phyloP scores from a whole-genome alignment of 345 rosid genomes.

The Excoecaria cochinchinensis region DNA sequence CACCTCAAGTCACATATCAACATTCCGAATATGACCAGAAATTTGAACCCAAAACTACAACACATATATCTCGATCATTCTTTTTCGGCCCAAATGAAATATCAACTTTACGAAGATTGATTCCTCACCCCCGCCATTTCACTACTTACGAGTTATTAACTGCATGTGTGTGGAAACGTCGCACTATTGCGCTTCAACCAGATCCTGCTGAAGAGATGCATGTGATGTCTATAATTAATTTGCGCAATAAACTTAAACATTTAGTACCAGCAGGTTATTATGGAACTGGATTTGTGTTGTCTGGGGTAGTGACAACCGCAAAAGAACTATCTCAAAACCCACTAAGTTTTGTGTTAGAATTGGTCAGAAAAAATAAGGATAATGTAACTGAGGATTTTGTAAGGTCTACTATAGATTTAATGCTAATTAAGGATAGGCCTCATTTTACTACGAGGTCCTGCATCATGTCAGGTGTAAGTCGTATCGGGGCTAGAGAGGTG shows the following conservation, averaged over 20 bases:
- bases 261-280: conserved; percentile 31
- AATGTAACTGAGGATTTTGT: no score
- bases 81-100: conserved; percentile 17
- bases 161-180: conserved; percentile 34
- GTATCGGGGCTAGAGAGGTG: no score
- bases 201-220: conserved; percentile 16
- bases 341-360: conserved; percentile 34
- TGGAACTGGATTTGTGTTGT: conserved; percentile 36
- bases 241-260: neutral
- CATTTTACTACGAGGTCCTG: no score
- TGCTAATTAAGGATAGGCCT: no score
- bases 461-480: no score
- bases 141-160: conserved; percentile 23
- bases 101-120: conserved; percentile 3
- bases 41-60: neutral
- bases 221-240: neutral
- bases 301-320: conserved; percentile 26
- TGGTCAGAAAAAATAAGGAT: conserved; percentile 12
- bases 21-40: conserved; percentile 11
- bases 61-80: conserved; percentile 10
- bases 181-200: conserved; percentile 13
- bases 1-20: conserved; percentile 14
- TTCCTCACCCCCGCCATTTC: conserved; percentile 12
- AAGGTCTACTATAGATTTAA: no score
- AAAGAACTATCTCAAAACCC: conserved; percentile 18